Conservation (phyloP, 345 rosid species). For the sweet orange (Citrus sinensis) region DNA sequence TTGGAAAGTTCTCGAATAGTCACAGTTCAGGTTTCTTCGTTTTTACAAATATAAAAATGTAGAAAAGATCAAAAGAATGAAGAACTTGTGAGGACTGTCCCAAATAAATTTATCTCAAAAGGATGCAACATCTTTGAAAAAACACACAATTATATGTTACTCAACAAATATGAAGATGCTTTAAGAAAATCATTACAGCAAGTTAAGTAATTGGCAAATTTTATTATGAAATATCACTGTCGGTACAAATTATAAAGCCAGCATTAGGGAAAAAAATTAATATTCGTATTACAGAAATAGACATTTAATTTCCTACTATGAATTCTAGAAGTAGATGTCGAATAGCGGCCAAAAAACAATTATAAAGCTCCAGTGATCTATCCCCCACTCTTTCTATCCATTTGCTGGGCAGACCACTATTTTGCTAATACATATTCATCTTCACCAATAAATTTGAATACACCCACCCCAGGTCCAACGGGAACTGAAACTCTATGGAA, state of each 20-base stretch:
- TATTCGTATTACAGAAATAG: background rate
- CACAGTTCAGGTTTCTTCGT: background rate
- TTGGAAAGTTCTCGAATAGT: too few species aligned
- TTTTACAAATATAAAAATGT: background rate
- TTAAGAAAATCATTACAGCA: background rate
- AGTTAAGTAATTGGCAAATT: background rate
- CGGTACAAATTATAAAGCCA: constrained; percentile 6
- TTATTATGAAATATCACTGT: background rate
- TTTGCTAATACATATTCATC: constrained; percentile 6
- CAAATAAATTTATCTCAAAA: too few species aligned
- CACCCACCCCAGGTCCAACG: background rate
- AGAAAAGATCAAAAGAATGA: background rate
- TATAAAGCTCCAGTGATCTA: constrained; percentile 2
- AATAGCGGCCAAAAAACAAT: constrained; percentile 14
- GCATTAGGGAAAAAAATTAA: background rate
- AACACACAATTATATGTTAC: too few species aligned
- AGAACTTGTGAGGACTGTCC: background rate
- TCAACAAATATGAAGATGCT: background rate
- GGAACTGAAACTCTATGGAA: constrained; percentile 11
- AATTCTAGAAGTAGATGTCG: background rate
- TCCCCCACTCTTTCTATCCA: constrained; percentile 5
- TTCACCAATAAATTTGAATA: constrained; percentile 9
- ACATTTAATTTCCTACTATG: constrained; percentile 7
- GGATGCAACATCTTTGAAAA: too few species aligned
- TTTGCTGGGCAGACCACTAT: constrained; percentile 15